These are phyloP conservation scores for Acanthamoeba divionensis DNA, from an alignment of 208 protist genomes.

Conservation along the genomic window DNA sequence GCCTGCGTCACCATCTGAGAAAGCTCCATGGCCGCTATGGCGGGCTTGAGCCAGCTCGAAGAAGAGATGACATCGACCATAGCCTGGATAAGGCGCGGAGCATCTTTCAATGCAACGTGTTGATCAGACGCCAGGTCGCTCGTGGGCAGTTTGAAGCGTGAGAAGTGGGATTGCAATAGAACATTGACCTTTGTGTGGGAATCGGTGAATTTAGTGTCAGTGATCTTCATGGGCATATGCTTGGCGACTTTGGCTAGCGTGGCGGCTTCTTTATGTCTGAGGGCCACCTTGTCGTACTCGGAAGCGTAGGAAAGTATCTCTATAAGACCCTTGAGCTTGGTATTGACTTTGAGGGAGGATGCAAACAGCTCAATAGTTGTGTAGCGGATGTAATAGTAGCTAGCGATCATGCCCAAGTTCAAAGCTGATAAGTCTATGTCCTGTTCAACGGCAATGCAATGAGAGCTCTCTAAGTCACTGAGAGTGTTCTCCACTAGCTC, in stretches of 20 bases:
- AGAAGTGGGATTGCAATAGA: constrained; percentile 81
- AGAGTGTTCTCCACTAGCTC: constrained; percentile 87
- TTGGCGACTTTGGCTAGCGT: constrained; percentile 72
- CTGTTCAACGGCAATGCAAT: constrained; percentile 81
- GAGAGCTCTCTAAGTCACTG: constrained; percentile 78
- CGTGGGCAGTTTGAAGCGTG: constrained; percentile 64
- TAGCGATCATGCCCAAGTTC: constrained; percentile 86
- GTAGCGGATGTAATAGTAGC: constrained; percentile 87
- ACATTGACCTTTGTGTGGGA: constrained; percentile 85
- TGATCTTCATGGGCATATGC: constrained; percentile 78
- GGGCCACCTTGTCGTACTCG: constrained; percentile 80
- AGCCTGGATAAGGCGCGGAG: constrained; percentile 71
- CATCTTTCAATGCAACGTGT: background rate
- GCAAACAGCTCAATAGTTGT: constrained; percentile 87
- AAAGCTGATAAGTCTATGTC: constrained; percentile 73
- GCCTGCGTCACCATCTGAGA: constrained; percentile 89
- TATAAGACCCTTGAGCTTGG: constrained; percentile 83
- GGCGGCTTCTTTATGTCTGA: constrained; percentile 81
- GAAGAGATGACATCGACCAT: constrained; percentile 88
- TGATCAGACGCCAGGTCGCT: constrained; percentile 70
- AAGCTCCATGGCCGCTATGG: constrained; percentile 87
- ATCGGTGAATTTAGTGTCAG: constrained; percentile 69
- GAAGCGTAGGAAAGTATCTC: constrained; percentile 80
- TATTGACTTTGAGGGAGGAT: constrained; percentile 74
- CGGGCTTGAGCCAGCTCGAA: constrained; percentile 81